Percentiles rank a stretch among this genome's conserved stretches.
These are phyloP conservation scores for Thelonectria rubi DNA, from an alignment of 2,329 filamentous ascomycete genomes.

Conservation along the genomic window DNA sequence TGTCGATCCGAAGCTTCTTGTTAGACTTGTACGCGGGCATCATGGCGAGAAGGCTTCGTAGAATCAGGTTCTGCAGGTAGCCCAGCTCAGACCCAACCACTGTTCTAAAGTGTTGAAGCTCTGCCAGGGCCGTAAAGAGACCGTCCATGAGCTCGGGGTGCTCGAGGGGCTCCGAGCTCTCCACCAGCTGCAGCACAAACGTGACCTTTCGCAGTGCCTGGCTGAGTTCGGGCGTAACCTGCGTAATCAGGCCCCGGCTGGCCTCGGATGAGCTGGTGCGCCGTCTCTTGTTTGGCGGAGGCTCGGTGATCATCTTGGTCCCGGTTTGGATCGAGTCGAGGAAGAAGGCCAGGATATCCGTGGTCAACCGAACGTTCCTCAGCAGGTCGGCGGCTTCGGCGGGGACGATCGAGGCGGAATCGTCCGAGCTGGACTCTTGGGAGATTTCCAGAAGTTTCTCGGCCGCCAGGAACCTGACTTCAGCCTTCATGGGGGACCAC, in stretches of 20 bases:
- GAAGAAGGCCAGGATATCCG: conserved; percentile 75
- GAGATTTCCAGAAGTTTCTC: conserved; percentile 70
- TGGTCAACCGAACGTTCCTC: conserved; percentile 76
- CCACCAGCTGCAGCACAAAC: conserved; percentile 87
- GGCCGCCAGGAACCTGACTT: conserved; percentile 67
- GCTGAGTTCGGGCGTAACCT: conserved; percentile 72
- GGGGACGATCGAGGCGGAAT: conserved; percentile 52
- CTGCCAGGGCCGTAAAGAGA: conserved; percentile 85
- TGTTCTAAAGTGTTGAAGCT: conserved; percentile 84
- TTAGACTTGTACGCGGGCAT: conserved; percentile 77
- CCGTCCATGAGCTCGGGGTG: conserved; percentile 80
- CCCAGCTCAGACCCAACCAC: conserved; percentile 87
- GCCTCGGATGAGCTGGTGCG: conserved; percentile 79
- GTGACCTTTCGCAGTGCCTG: conserved; percentile 79
- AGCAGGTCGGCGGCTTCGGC: conserved; percentile 76
- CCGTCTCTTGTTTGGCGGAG: conserved; percentile 80
- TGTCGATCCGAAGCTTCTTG: conserved; percentile 73
- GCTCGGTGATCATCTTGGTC: conserved; percentile 75
- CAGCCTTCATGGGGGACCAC: conserved; percentile 76
- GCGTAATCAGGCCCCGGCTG: conserved; percentile 65
- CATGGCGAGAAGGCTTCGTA: conserved; percentile 84
- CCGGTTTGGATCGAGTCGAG: conserved; percentile 77
- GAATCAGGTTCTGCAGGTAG: conserved; percentile 86
- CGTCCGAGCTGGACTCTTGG: conserved; percentile 53
- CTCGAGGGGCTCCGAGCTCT: conserved; percentile 77